These are phyloP conservation scores for Mycosphaerelloides madeirae DNA, from an alignment of 2,329 filamentous ascomycete species.

Conservation along the genomic window DNA sequence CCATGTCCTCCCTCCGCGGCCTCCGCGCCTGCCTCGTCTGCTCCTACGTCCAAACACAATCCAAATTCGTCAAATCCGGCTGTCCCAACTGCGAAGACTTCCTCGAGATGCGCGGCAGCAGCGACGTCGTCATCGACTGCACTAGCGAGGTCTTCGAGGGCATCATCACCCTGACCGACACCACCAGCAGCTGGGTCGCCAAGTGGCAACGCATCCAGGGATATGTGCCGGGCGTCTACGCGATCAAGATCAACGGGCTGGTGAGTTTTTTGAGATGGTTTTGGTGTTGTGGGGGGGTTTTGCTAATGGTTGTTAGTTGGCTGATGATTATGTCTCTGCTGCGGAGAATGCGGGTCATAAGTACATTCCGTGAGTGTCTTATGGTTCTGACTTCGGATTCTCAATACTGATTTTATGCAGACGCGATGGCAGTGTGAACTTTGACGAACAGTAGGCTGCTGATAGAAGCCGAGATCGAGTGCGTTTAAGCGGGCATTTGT, in stretches of 20 bases:
- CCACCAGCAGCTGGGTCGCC: conserved; percentile 86
- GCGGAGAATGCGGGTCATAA: conserved; percentile 57
- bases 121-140: conserved; percentile 82
- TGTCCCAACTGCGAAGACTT: conserved; percentile 97
- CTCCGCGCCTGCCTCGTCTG: conserved; percentile 98
- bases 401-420: conserved; percentile 6
- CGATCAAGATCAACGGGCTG: conserved; percentile 86
- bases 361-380: conserved; percentile 52
- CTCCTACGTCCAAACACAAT: conserved; percentile 75
- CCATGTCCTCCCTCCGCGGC: conserved; percentile 61
- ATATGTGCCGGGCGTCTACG: conserved; percentile 86
- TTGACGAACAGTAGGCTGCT: conserved; percentile 12
- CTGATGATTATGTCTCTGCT: conserved; percentile 52
- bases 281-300: neutral
- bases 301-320: too few species aligned
- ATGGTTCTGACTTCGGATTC: neutral
- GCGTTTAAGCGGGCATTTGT: conserved; percentile 1
- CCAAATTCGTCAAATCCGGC: conserved; percentile 81
- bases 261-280: conserved; percentile 38
- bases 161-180: conserved; percentile 77
- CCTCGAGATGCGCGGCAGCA: conserved; percentile 67
- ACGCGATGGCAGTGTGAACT: conserved; percentile 18
- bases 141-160: conserved; percentile 96
- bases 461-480: neutral
- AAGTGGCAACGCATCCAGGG: conserved; percentile 88